These are phyloP conservation scores for Phytophthora tubulina DNA, from an alignment of 352 stramenopile genomes.

Conservation along the genomic window DNA sequence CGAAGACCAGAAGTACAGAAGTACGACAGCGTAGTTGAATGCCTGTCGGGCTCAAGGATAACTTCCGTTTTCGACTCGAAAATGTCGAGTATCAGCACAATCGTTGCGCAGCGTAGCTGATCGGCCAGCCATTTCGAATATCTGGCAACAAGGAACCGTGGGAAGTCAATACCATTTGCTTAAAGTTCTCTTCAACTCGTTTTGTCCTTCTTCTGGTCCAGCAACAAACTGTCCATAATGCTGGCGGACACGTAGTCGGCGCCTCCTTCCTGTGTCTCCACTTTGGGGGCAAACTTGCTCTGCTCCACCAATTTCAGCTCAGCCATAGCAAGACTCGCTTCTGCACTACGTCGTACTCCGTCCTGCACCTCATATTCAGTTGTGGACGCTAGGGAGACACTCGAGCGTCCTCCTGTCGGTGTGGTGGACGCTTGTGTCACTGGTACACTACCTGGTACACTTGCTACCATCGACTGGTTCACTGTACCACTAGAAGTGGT, in stretches of 20 bases:
- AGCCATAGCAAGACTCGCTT: conserved; percentile 68
- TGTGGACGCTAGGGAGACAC: conserved; percentile 52
- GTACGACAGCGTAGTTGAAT: too few relatives aligned
- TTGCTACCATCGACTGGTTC: conserved; percentile 16
- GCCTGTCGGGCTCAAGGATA: too few relatives aligned
- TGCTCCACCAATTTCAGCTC: conserved; percentile 70
- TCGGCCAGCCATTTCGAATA: too few relatives aligned
- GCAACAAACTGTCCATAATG: conserved; percentile 80
- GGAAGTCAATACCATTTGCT: background rate
- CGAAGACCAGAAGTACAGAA: too few relatives aligned
- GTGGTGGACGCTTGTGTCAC: background rate
- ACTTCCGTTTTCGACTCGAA: too few relatives aligned
- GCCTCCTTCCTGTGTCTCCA: conserved; percentile 78
- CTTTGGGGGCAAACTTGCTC: conserved; percentile 56
- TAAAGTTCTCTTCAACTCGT: background rate
- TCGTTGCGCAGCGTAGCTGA: too few relatives aligned
- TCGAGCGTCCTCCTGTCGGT: conserved; percentile 39
- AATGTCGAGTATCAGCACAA: too few relatives aligned
- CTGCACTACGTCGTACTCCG: conserved; percentile 38
- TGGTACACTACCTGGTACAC: background rate
- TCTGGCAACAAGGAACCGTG: too few relatives aligned
- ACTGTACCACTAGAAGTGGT: conserved; percentile 6
- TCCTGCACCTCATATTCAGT: conserved; percentile 35
- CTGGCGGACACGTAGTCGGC: conserved; percentile 85
- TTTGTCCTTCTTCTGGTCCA: conserved; percentile 47